Evolutionary conservation across 768 basidiomycete species (phyloP).

Genomic region (Leccinum imitatum): DNA sequence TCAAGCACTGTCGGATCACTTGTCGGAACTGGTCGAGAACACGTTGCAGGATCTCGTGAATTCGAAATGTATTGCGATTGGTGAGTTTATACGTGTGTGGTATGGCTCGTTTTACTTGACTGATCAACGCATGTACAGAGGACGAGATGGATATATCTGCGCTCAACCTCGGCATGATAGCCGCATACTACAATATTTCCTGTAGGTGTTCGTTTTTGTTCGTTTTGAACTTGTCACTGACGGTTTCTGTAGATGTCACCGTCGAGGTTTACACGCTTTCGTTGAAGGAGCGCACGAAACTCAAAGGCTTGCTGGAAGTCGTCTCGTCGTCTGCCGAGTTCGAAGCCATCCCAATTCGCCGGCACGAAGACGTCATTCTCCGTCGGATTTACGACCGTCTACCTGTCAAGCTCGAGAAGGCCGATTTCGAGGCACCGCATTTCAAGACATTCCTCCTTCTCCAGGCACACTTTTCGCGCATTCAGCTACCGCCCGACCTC

Average conservation of each 20-base stretch:
- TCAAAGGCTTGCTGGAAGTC: slow-evolving; percentile 95
- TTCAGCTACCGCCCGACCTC: slow-evolving; percentile 90
- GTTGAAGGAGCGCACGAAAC: slow-evolving; percentile 92
- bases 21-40: slow-evolving; percentile 94
- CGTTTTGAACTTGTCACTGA: not conserved
- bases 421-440: slow-evolving; percentile 90
- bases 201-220: slow-evolving; percentile 46
- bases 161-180: slow-evolving; percentile 98
- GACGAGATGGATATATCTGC: slow-evolving; percentile 93
- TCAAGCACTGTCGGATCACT: slow-evolving; percentile 91
- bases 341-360: slow-evolving; percentile 90
- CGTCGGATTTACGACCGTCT: slow-evolving; percentile 93
- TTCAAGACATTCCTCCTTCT: slow-evolving; percentile 98
- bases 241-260: slow-evolving; percentile 67
- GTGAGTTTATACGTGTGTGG: slow-evolving; percentile 36
- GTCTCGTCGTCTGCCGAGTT: slow-evolving; percentile 97
- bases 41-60: slow-evolving; percentile 89
- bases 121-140: slow-evolving; percentile 38
- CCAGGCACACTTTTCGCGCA: slow-evolving; percentile 94
- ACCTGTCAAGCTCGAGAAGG: slow-evolving; percentile 85
- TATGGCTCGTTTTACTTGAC: not conserved
- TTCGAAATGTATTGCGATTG: slow-evolving; percentile 93
- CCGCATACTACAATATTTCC: slow-evolving; percentile 93
- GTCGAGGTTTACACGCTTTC: slow-evolving; percentile 97
- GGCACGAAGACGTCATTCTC: slow-evolving; percentile 84